Evolutionary conservation across 2,329 filamentous ascomycete genomes (phyloP), one percentile per base, ranked within the genome.

Genomic region (Alternaria incomplexa): DNA sequence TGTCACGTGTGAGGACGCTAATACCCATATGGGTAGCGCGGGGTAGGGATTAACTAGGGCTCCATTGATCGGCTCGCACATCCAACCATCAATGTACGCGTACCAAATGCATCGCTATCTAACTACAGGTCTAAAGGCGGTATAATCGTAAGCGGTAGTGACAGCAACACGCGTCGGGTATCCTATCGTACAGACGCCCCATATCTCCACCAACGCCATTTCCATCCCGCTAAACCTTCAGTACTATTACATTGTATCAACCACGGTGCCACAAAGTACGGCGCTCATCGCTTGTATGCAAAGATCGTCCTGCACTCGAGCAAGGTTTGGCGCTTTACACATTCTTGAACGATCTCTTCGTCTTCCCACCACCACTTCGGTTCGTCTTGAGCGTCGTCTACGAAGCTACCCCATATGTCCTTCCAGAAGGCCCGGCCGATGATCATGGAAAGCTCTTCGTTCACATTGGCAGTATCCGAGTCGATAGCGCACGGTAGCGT

Each of bases 361-460:
- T 80, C 75, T 53, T 80, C 78, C 79, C 79, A 81, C 77, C 78
- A 81, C 77, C 77, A 81, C 17, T 66, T 68, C 4, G 69, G 64
- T 58, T 78, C 73, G 11, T 62, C 71, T 9, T 72, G 69, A 23
- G 68, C 58, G 26, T 77, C 73, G 20, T 77, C 71, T 10, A 81
- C 77, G 52, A 77, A 80, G 3, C 57, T 40, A 22, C 79, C 79
- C 79, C 79, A 81, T 1, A 75, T 71, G 23, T 79, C 78, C 58
- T 73, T 77, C 79, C 79, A 81, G 5, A 81, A 63, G 11, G 72
- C 72, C 40, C 76, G 70, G 11, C 75, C 76, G n/a, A 81, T 75
- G 22, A 77, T 68, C 6, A 70, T 72, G 7, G 72, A 73, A 9
- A 81, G 73, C 64, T 81, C 77, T 4, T 60, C 63, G 8, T 78